Base-by-base conservation (phyloP, 495 filamentous ascomycete species). In the Penicillium simplicissimum region DNA sequence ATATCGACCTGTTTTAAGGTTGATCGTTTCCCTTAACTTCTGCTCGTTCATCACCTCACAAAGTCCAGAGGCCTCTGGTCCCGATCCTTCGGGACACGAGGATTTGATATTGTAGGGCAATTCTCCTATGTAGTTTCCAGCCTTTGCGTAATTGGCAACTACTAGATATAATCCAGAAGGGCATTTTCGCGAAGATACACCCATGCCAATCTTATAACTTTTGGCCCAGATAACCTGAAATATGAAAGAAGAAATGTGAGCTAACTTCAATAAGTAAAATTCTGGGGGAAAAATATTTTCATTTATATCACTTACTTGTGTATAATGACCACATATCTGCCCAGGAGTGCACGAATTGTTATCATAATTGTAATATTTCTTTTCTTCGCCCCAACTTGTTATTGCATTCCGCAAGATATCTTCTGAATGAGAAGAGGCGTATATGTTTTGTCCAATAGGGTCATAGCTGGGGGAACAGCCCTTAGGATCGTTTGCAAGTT, bases 201-300 rank as follows among this genome's bases (percentile, higher is more conserved):
- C 45, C 45, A 48, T 48, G 45, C 45, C 45, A 48, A 48, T 2
- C 25, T 48, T 48, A 25, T 48, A 48, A 28, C 45, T 48, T 48
- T 21, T 48, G 45, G 45, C 45, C 45, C 45, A 48, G 45, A 48
- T 15, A 48, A 48, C 3, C 45, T 48, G 15, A 14, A 48, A 48
- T 14, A 48, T 48, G 25, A 48, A 48, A 25, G 45, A 11, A 4
- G 15, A 48, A 48, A 25, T 25, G 25, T 48, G 45, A 48, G 45
- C 45, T 5, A 48, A 19, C 25, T 48, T 25, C 25, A 48, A 11
- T 25, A 48, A 25, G n/a, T 10, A 48, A 23, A 10, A 25, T 15
- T 14, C 7, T 11, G 45, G 1, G 25, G 19, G 13, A 19, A 13
- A 48, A 11, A n/a, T 28, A 7, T 48, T 25, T 25, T 48, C 45